These are phyloP conservation scores for Lablab purpureus DNA, from an alignment of 306 rosid genomes.

Conservation along the genomic window DNA sequence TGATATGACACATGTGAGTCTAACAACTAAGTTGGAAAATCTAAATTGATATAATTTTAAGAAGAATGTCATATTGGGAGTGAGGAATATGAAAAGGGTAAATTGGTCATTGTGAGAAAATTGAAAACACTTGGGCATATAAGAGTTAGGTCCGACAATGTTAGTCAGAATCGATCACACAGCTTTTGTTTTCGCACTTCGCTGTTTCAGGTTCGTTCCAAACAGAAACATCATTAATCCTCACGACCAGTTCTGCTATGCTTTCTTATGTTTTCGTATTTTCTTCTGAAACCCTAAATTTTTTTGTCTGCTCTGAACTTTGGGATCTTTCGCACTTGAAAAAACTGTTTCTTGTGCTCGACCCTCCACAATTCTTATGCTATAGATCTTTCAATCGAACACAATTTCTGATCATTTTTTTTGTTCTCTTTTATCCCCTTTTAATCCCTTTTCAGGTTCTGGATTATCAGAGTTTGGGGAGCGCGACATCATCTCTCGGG, in stretches of 20 bases:
- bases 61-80: not conserved
- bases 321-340: slow-evolving; percentile 36
- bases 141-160: slow-evolving; percentile 48
- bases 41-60: not conserved
- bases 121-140: not conserved
- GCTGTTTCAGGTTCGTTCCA: slow-evolving; percentile 47
- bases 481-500: slow-evolving; percentile 34
- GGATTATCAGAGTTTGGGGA: slow-evolving; percentile 28
- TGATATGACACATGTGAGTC: not conserved
- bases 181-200: slow-evolving; percentile 46
- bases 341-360: slow-evolving; percentile 5
- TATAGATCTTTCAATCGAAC: slow-evolving; percentile 47
- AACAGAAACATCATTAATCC: slow-evolving; percentile 42
- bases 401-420: slow-evolving; percentile 37
- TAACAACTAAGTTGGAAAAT: not conserved
- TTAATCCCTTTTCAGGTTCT: slow-evolving; percentile 53
- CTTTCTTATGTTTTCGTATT: not conserved
- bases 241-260: slow-evolving; percentile 39
- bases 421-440: not conserved
- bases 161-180: slow-evolving; percentile 54
- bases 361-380: slow-evolving; percentile 37
- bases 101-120: not conserved
- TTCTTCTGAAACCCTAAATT: slow-evolving; percentile 56
- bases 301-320: slow-evolving; percentile 27
- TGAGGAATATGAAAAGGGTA: slow-evolving; percentile 11